Evolutionary conservation across 2,329 filamentous ascomycete species (phyloP), one percentile per base, ranked within the genome.

Genomic region (Erysiphe neolycopersici): DNA sequence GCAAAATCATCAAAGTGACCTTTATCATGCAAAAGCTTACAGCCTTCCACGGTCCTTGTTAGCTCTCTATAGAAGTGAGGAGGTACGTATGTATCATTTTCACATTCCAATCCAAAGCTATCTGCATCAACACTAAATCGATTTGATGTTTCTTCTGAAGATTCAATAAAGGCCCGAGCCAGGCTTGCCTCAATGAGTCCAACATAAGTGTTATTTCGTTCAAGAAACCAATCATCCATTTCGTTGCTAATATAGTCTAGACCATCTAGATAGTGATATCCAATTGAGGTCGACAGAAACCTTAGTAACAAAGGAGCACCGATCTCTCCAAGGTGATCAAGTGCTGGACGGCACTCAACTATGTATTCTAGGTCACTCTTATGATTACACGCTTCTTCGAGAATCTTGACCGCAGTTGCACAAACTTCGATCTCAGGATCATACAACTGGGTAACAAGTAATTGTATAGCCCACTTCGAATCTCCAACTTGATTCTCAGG

Each of bases 201-300:
- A 42, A 98, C 89, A 51, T 98, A 98, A n/a, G 76, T 78, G 58
- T 98, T 87, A 56, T 98, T 98, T 38, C 89, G 76, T 13, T 89
- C 89, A 29, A 98, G 67, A 56, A 95, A 98, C 89, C 89, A 98
- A 61, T 98, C 91, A 52, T 98, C 89, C 89, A 98, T 98, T 59
- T 98, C 91, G 56, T 92, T 89, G 48, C 85, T 94, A 59, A 98
- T 98, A 57, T 98, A 98, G 62, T 98, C 91, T 38, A 98, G 66
- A 0, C 85, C 89, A 56, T 95, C 84, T 5, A 98, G 68, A 59
- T 98, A 98, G 59, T 95, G 85, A 56, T 98, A 98, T 42, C 89
- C 89, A 45, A 94, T 87, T 2, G 85, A 94, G 0, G 87, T 95
- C 0, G 85, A 94, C 44, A 98, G 60, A 59, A 98, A 98, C 36